These are phyloP conservation scores for Microsporum ferrugineum DNA, from an alignment of 2,329 filamentous ascomycete species.

Conservation along the genomic window DNA sequence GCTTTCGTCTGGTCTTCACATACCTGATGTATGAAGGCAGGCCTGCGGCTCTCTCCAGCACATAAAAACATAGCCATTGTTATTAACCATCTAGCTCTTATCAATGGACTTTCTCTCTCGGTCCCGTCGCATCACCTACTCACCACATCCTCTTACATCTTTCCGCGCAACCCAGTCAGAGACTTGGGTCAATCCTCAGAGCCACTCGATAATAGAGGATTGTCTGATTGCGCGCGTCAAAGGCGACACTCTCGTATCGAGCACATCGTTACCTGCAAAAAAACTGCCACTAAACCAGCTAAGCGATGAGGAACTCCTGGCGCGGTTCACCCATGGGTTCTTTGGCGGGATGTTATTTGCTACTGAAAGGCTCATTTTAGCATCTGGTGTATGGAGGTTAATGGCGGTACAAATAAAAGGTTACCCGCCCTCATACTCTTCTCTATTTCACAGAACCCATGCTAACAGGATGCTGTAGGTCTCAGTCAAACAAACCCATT, in stretches of 20 bases:
- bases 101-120: constrained; percentile 7
- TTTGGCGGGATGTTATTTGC: constrained; percentile 10
- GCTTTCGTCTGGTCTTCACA: no score
- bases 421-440: neutral
- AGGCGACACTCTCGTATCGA: neutral
- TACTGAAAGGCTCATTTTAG: constrained; percentile 6
- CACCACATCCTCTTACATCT: constrained; percentile 3
- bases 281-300: neutral
- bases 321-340: constrained; percentile 10
- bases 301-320: constrained; percentile 11
- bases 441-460: neutral
- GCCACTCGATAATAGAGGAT: constrained; percentile 7
- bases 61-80: neutral
- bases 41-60: neutral
- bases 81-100: neutral
- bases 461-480: neutral
- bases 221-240: constrained; percentile 6
- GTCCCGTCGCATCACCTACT: constrained; percentile 2
- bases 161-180: constrained; percentile 5
- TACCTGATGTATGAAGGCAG: no score
- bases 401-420: constrained; percentile 8
- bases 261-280: neutral
- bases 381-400: neutral
- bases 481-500: neutral
- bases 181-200: constrained; percentile 7